Evolutionary conservation across 495 filamentous ascomycete species (phyloP), one percentile per base, ranked within the genome.

Genomic region (Thermothielavioides terrestris): DNA sequence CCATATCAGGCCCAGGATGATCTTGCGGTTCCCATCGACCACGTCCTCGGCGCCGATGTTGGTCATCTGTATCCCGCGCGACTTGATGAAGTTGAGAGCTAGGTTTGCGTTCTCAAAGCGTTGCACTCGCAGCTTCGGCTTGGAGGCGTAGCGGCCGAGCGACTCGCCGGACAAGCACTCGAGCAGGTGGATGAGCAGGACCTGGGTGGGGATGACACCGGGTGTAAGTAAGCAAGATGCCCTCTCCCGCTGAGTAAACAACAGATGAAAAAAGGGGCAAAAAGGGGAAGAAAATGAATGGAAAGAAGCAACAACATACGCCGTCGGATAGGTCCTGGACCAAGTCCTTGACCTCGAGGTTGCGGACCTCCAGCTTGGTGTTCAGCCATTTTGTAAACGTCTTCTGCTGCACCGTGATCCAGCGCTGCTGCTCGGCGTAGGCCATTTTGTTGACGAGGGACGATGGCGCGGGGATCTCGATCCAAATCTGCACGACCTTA

Each of bases 351-450:
- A 95, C 86, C 52, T 72, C 73, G 38, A 95, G 62, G 37, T 82
- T 73, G 49, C 90, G 79, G 38, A 75, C 76, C 62, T 85, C 83
- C 54, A 97, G 67, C 74, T 97, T 97, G 52, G 87, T 90, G 67
- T 98, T 98, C 46, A 98, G 80, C 92, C 92, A 97, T 83, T 97
- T 97, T 17, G 89, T 94, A 67, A 97, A 97, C n/a, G 92, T 98
- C 79, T 97, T 98, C 67, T 96, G 85, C 73, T 97, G 91, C 61
- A 95, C 90, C 60, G 82, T 88, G 61, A 97, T 83, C 91, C 91
- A 97, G 71, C 83, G 83, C 76, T 91, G 86, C 74, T 95, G 78
- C 58, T 76, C 72, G 49, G 70, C 66, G 55, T 64, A 74, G 40
- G 72, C 75, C 77, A 80, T 80, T 62, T 67, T 78, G 58, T 52